Evolutionary conservation across 129 eudicot genomes (phyloP).

Genomic region (Chrysanthemum makinoi): DNA sequence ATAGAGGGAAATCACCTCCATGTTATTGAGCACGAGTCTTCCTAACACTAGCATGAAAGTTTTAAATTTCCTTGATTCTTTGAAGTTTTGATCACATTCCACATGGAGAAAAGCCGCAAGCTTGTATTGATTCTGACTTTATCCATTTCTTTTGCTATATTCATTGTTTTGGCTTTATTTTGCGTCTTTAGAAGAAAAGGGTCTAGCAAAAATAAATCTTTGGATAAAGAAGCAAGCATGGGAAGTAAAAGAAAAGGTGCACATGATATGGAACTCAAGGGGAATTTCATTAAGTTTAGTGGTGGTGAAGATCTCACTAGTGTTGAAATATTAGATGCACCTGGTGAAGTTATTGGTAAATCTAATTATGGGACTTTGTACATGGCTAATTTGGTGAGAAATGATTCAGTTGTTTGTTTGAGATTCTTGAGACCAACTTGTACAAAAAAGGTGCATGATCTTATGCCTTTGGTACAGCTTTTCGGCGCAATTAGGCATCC

Average conservation of each 20-base stretch:
- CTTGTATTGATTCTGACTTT: constrained; percentile 42
- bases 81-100: constrained; percentile 26
- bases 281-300: constrained; percentile 60
- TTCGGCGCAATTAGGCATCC: constrained; percentile 75
- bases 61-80: constrained; percentile 6
- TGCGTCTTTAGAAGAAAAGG: constrained; percentile 42
- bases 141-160: constrained; percentile 33
- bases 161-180: constrained; percentile 38
- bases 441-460: constrained; percentile 51
- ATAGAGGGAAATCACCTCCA: too few species aligned
- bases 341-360: constrained; percentile 91
- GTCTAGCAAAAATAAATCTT: constrained; percentile 26
- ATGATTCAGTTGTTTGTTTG: constrained; percentile 50
- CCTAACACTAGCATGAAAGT: not conserved
- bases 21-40: too few species aligned
- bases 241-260: constrained; percentile 37
- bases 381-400: constrained; percentile 52
- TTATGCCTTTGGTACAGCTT: constrained; percentile 44
- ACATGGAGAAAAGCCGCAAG: constrained; percentile 55
- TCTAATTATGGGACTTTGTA: constrained; percentile 84
- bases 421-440: constrained; percentile 96
- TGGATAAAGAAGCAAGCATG: constrained; percentile 45
- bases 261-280: constrained; percentile 35
- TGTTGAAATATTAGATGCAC: constrained; percentile 76
- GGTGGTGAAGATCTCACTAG: constrained; percentile 72